A percentile compares a stretch with the other conserved stretches of the same genome.
phyloP scores from a whole-genome alignment of 768 basidiomycete species.

The Pulveroboletus sp. region DNA sequence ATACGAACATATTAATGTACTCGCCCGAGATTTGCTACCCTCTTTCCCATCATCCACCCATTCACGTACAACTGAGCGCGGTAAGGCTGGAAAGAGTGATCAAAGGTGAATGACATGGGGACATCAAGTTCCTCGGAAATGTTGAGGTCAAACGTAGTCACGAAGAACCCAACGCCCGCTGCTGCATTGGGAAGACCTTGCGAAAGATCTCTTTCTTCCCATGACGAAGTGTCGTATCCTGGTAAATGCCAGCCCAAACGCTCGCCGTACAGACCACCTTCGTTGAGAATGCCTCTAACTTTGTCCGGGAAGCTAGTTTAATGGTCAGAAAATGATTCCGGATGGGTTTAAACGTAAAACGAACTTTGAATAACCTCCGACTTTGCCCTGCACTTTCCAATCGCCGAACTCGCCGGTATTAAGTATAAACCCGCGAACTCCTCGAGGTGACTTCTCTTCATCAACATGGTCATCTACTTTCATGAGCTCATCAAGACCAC shows the following conservation, averaged over 20 bases:
- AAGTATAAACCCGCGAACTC: slow-evolving; percentile 75
- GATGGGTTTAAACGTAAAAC: slow-evolving; percentile 12
- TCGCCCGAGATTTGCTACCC: slow-evolving; percentile 68
- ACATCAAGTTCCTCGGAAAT: slow-evolving; percentile 63
- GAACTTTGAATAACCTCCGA: slow-evolving; percentile 67
- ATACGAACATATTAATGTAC: slow-evolving; percentile 19
- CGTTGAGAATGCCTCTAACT: slow-evolving; percentile 65
- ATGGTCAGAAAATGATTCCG: not conserved
- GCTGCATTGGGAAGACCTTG: slow-evolving; percentile 52
- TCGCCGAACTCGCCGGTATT: slow-evolving; percentile 54
- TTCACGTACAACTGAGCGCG: slow-evolving; percentile 76
- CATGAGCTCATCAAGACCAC: slow-evolving; percentile 1
- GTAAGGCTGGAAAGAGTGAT: slow-evolving; percentile 62
- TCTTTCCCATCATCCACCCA: slow-evolving; percentile 89
- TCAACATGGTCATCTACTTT: slow-evolving; percentile 39
- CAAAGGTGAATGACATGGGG: slow-evolving; percentile 70
- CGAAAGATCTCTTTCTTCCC: slow-evolving; percentile 55
- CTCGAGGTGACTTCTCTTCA: slow-evolving; percentile 69
- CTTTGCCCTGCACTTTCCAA: slow-evolving; percentile 77
- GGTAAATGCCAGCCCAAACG: slow-evolving; percentile 75
- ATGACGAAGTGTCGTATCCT: slow-evolving; percentile 60
- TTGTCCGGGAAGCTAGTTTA: slow-evolving; percentile 68
- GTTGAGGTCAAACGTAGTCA: slow-evolving; percentile 65
- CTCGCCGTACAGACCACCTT: slow-evolving; percentile 72
- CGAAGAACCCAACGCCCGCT: slow-evolving; percentile 81